These are phyloP conservation scores for Babesia ovata DNA, from an alignment of 169 alveolate genomes.

Conservation along the genomic window DNA sequence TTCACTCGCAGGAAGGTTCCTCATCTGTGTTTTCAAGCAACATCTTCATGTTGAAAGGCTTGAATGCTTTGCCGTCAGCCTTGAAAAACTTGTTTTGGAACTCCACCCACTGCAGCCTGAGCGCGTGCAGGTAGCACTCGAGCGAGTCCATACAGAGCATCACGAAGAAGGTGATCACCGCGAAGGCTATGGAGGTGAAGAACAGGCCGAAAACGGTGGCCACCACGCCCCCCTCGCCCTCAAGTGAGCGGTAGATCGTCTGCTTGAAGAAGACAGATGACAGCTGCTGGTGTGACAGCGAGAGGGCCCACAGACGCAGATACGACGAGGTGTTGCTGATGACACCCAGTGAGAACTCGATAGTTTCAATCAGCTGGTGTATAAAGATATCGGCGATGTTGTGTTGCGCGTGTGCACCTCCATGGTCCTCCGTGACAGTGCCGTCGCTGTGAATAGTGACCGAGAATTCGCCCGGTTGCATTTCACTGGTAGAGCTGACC, in stretches of 20 bases:
- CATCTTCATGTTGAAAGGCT: constrained; percentile 81
- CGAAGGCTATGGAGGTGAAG: constrained; percentile 84
- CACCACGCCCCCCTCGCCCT: constrained; percentile 37
- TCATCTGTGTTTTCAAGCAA: constrained; percentile 37
- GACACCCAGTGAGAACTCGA: constrained; percentile 97
- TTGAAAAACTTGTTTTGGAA: constrained; percentile 98
- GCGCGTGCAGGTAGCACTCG: constrained; percentile 99
- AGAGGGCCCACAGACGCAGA: constrained; percentile 98
- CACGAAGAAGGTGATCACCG: constrained; percentile 92
- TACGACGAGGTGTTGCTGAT: constrained; percentile 99
- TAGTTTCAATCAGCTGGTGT: constrained; percentile 96
- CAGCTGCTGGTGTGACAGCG: constrained; percentile 98
- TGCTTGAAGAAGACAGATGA: constrained; percentile 92
- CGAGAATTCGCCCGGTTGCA: constrained; percentile 59
- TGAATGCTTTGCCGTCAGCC: constrained; percentile 96
- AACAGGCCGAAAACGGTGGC: constrained; percentile 68
- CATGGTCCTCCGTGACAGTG: constrained; percentile 65
- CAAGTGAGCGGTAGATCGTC: constrained; percentile 66
- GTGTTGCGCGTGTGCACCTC: constrained; percentile 60
- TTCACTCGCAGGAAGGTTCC: background rate
- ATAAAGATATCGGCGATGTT: constrained; percentile 89
- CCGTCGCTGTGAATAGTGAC: constrained; percentile 61
- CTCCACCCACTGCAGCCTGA: constrained; percentile 99
- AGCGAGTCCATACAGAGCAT: constrained; percentile 97
- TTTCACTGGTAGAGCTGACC: constrained; percentile 4